Base-by-base conservation (phyloP, 1,139 yeast species). In the Kodamaea plutei region DNA sequence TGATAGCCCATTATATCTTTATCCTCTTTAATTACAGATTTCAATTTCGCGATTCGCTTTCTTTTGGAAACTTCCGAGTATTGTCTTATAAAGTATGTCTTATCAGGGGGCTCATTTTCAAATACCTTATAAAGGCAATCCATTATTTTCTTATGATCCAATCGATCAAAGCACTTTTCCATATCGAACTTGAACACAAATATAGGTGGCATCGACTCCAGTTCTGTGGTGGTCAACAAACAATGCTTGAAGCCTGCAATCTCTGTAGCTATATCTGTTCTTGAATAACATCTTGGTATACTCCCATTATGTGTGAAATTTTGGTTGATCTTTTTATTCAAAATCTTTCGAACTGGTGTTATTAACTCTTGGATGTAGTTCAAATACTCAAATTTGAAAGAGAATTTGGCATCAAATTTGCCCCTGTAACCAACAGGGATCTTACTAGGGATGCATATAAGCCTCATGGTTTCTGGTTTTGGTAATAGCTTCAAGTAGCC, bases 91-190 rank as follows among this genome's bases (percentile, higher is more conserved):
- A 40, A 58, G 38, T 45, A 61, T 9, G 33, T 39, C n/a, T 47
- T 47, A 6, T 45, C 46, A 3, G 37, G 42, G 1, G 38, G 32
- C 13, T 59, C 64, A 10, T 37, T 39, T 4, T 37, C 37, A 25
- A 58, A 59, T 26, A 54, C 54, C 12, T 41, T 38, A 5, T 49
- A 47, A 4, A 65, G 47, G 16, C 59, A 45, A 3, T 56, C 45
- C 3, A 65, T 39, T 1, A 82, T 70, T 34, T 62, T 61, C 0
- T 49, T 46, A 26, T 74, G 75, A 5, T 87, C 80, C 12, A 89
- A 63, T 4, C 79, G 73, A 47, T 91, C 97, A 50, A 80, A 91
- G 36, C 96, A 88, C 10, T 79, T 71, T 35, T 70, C 69, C 48
- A 85, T 77, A 50, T 91, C 98, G 48, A 87, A 83, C 44, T 84